phyloP scores from a whole-genome alignment of 768 basidiomycete species.

The Lactarius quietus region DNA sequence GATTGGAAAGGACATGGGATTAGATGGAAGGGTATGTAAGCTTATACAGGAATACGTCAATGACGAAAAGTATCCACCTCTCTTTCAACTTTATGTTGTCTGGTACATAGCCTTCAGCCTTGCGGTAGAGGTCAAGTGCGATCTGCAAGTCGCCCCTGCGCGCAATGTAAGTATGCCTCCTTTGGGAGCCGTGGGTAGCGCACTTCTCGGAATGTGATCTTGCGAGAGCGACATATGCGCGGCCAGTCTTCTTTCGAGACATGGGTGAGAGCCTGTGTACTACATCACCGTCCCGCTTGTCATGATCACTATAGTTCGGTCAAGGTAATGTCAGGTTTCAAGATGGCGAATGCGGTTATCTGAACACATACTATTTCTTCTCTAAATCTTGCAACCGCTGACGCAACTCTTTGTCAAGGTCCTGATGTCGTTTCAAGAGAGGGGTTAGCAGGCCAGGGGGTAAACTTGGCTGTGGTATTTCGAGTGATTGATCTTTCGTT shows the following conservation, averaged over 20 bases:
- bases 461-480: conserved; percentile 13
- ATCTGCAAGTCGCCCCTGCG: conserved; percentile 73
- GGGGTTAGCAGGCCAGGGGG: conserved; percentile 57
- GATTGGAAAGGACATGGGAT: conserved; percentile 30
- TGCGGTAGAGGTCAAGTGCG: conserved; percentile 78
- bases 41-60: conserved; percentile 55
- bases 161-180: neutral
- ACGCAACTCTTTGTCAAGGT: conserved; percentile 66
- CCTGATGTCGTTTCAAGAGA: conserved; percentile 58
- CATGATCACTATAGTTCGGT: conserved; percentile 47
- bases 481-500: conserved; percentile 35
- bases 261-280: conserved; percentile 65
- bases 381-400: conserved; percentile 64
- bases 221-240: conserved; percentile 81
- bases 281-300: conserved; percentile 56
- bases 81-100: conserved; percentile 82
- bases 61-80: conserved; percentile 77
- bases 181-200: conserved; percentile 27
- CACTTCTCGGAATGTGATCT: conserved; percentile 80
- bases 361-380: conserved; percentile 59
- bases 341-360: neutral
- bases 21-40: conserved; percentile 25
- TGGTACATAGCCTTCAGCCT: conserved; percentile 80
- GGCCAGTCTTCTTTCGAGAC: conserved; percentile 77
- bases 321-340: neutral